Evolutionary conservation across 2,329 filamentous ascomycete genomes (phyloP), one percentile per base, ranked within the genome.

Genomic region (Blumeriella jaapii): DNA sequence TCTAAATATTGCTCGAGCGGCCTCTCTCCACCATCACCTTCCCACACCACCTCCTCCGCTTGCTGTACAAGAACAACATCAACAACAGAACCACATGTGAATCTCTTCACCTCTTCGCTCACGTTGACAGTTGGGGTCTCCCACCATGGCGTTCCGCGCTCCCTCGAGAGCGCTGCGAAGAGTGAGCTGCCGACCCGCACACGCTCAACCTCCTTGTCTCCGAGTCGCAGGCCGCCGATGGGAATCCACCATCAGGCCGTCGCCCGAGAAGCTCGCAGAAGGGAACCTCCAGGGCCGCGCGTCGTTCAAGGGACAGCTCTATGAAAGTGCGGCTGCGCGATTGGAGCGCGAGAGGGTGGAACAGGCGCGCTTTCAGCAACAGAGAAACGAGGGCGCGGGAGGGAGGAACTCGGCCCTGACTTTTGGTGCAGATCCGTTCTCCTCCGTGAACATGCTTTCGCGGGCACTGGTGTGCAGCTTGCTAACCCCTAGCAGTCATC

Each of bases 251-350:
- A n/a, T n/a, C n/a, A n/a, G n/a, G n/a, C n/a, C n/a, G n/a, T n/a
- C n/a, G n/a, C n/a, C n/a, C 22, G 44, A 52, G 22, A 40, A 42
- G 13, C 42, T 40, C n/a, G 31, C 33, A 8, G 32, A 13, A 17
- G 30, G 30, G 26, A 29, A 32, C 12, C 15, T 26, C 4, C 38
- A 48, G n/a, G 50, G 47, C 4, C 46, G 41, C n/a, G n/a, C n/a
- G 20, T 46, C 61, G 3, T 77, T 76, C 51, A 65, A 69, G 48
- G 70, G 70, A 13, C 72, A 76, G 57, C 63, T 77, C 48, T 69
- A 72, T 50, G 67, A 71, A 45, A 74, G 69, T 43, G 71, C 74
- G 31, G 63, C 62, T 32, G 61, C 65, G 36, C 65, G 72, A 40
- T 59, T 75, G 43, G 60, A 63, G 44, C 59, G 66, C n/a, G 71